Evolutionary conservation across 768 basidiomycete genomes (phyloP).

Genomic region (Clathrus columnatus): DNA sequence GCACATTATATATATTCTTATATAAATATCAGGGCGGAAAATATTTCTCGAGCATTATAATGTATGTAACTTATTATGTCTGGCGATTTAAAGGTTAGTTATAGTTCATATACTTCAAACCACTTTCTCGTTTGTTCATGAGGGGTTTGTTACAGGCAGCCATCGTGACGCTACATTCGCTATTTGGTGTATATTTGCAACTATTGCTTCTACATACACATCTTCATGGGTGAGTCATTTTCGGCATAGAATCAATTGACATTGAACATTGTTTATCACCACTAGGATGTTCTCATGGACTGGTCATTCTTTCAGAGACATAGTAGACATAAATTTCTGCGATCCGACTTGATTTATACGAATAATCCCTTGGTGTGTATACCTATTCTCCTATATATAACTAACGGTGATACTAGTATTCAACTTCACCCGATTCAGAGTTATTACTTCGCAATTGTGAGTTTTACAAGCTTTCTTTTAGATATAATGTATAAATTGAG

Average conservation of each 20-base stretch:
- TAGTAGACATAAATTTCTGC: conserved; percentile 50
- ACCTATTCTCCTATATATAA: neutral
- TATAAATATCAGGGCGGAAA: conserved; percentile 61
- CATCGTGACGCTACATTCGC: conserved; percentile 43
- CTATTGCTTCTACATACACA: conserved; percentile 60
- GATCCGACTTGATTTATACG: conserved; percentile 67
- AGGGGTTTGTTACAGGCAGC: conserved; percentile 25
- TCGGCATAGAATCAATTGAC: neutral
- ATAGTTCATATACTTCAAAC: neutral
- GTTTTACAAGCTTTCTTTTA: conserved; percentile 10
- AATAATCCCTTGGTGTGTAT: conserved; percentile 46
- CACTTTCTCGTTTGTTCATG: conserved; percentile 1
- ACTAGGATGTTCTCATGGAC: conserved; percentile 79
- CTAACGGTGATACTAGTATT: neutral
- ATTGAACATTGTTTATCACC: neutral
- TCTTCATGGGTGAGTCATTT: conserved; percentile 59
- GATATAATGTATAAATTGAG: neutral
- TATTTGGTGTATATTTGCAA: conserved; percentile 58
- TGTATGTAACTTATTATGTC: conserved; percentile 58
- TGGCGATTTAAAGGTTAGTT: conserved; percentile 63
- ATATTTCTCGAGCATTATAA: conserved; percentile 60
- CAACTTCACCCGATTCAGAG: conserved; percentile 28
- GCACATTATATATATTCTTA: neutral
- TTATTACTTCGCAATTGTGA: conserved; percentile 75
- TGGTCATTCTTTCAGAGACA: conserved; percentile 74